A percentile compares a stretch with the other conserved stretches of the same genome.
Conservation (phyloP, 1,139 yeast genomes). For the Insectozyma bohioensis region DNA sequence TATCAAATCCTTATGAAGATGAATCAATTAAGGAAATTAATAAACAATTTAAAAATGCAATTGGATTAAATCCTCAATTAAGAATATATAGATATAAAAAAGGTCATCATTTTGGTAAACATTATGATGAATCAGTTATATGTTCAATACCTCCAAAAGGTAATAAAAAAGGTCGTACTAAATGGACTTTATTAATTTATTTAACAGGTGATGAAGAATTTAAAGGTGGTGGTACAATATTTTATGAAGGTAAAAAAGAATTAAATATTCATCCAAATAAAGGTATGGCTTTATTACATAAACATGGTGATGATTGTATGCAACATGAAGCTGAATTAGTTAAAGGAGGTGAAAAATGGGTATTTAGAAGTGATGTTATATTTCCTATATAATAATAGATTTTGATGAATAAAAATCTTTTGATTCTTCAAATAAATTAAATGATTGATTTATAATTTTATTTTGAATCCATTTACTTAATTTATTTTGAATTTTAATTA, state of each 20-base stretch:
- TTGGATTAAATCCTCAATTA: slow-evolving; percentile 57
- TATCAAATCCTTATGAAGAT: slow-evolving; percentile 30
- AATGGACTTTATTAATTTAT: slow-evolving; percentile 62
- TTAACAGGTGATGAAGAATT: slow-evolving; percentile 59
- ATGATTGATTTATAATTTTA: slow-evolving; percentile 21
- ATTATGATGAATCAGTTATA: slow-evolving; percentile 59
- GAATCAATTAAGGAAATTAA: slow-evolving; percentile 27
- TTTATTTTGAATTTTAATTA: slow-evolving; percentile 52
- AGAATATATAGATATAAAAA: slow-evolving; percentile 55
- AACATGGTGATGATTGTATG: slow-evolving; percentile 67
- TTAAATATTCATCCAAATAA: slow-evolving; percentile 48
- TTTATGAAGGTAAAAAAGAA: slow-evolving; percentile 33
- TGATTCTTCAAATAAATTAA: slow-evolving; percentile 2
- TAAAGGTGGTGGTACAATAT: slow-evolving; percentile 63
- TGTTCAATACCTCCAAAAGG: slow-evolving; percentile 25
- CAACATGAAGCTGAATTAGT: slow-evolving; percentile 61
- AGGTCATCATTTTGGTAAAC: slow-evolving; percentile 64
- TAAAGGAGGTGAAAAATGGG: slow-evolving; percentile 59
- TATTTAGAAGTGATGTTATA: slow-evolving; percentile 60
- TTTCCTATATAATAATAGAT: too few relatives aligned
- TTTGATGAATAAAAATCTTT: slow-evolving; percentile 2
- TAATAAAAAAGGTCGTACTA: slow-evolving; percentile 38
- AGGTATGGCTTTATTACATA: slow-evolving; percentile 64
- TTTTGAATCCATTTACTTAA: slow-evolving; percentile 78
- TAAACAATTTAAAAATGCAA: slow-evolving; percentile 35